Conservation (phyloP, 2,329 filamentous ascomycete genomes). For the Juglanconis oblonga region DNA sequence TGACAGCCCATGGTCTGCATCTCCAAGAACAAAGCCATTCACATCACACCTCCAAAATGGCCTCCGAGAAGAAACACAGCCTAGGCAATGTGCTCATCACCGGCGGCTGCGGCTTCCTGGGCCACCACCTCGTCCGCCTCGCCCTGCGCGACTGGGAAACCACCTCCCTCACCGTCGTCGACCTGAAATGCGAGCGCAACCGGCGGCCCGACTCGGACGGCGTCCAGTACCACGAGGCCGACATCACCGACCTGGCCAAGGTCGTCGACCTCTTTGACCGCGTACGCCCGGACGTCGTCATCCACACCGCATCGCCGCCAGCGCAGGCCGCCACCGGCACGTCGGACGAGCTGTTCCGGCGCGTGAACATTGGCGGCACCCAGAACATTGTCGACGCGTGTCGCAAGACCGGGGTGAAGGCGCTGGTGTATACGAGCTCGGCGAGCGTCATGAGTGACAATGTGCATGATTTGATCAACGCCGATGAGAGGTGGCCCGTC, state of each 20-base stretch:
- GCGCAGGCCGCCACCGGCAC: constrained; percentile 51
- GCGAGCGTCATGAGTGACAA: constrained; percentile 87
- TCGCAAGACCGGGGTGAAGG: constrained; percentile 67
- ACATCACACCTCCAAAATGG: constrained; percentile 20
- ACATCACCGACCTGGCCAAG: constrained; percentile 67
- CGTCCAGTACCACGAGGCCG: constrained; percentile 69
- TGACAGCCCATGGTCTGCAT: neutral
- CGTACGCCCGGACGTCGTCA: constrained; percentile 74
- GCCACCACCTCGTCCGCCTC: constrained; percentile 76
- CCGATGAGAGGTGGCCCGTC: constrained; percentile 78
- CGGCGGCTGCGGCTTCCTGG: constrained; percentile 81
- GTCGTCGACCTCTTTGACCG: constrained; percentile 63
- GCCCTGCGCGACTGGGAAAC: constrained; percentile 58
- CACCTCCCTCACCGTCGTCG: constrained; percentile 64
- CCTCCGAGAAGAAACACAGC: constrained; percentile 35
- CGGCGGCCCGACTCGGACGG: constrained; percentile 54
- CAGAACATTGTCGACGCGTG: constrained; percentile 73
- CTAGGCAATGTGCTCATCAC: constrained; percentile 74
- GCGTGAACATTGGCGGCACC: constrained; percentile 88
- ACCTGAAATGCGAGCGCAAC: constrained; percentile 69
- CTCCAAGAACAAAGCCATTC: neutral
- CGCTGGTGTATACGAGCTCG: constrained; percentile 87
- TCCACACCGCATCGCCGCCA: constrained; percentile 81
- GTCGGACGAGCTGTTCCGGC: constrained; percentile 63
- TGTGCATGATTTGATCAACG: constrained; percentile 73